Conservation (phyloP, 352 stramenopile genomes). For the Elongisporangium anandrum region DNA sequence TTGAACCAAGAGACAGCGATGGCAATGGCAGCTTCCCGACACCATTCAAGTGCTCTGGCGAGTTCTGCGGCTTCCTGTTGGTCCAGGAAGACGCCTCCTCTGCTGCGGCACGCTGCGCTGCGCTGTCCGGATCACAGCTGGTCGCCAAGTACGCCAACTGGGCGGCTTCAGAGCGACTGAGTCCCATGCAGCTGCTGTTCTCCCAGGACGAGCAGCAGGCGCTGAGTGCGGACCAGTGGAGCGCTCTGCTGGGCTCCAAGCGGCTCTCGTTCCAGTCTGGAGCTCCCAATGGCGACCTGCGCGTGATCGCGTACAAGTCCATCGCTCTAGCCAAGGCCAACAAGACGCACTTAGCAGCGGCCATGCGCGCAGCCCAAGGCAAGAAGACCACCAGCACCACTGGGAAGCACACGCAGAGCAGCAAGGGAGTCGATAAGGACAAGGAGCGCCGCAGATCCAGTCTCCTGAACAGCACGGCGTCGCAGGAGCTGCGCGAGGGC, state of each 20-base stretch:
- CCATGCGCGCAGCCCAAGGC: conserved; percentile 6
- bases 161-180: background rate
- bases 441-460: conserved; percentile 15
- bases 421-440: background rate
- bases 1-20: background rate
- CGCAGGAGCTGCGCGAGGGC: conserved; percentile 45
- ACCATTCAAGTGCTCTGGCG: conserved; percentile 73
- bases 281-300: conserved; percentile 21
- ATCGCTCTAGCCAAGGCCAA: conserved; percentile 68
- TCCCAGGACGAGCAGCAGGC: conserved; percentile 30
- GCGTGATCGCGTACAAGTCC: conserved; percentile 73
- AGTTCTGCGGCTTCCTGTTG: conserved; percentile 63
- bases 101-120: background rate
- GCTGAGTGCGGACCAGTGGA: conserved; percentile 21
- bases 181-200: conserved; percentile 22
- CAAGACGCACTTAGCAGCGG: conserved; percentile 30
- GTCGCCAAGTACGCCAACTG: background rate
- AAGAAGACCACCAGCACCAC: background rate
- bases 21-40: conserved; percentile 31
- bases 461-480: conserved; percentile 41
- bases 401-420: background rate
- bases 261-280: conserved; percentile 8
- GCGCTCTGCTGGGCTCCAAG: conserved; percentile 18
- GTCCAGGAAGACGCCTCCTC: conserved; percentile 18
- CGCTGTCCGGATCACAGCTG: background rate